These are phyloP conservation scores for Prunus davidiana DNA, from an alignment of 306 rosid species.

Conservation along the genomic window DNA sequence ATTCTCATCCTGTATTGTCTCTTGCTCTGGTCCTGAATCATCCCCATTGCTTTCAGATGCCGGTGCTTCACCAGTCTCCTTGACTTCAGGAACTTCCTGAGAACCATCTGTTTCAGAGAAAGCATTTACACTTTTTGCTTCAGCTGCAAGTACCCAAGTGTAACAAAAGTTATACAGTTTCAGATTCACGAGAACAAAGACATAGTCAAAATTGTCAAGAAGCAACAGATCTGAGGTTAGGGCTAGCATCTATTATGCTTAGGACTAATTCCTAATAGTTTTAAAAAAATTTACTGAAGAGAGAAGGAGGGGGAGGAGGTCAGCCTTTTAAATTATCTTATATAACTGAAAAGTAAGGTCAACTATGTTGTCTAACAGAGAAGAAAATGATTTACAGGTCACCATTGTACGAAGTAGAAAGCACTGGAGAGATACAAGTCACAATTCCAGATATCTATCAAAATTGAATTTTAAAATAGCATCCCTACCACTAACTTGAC, in stretches of 20 bases:
- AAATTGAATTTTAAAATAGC: background rate
- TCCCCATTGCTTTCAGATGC: conserved; percentile 43
- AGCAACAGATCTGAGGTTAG: background rate
- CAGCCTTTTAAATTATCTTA: background rate
- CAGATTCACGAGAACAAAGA: conserved; percentile 6
- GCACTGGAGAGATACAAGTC: background rate
- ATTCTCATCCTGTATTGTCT: conserved; percentile 38
- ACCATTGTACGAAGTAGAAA: background rate
- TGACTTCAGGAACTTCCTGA: conserved; percentile 58
- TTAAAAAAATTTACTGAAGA: no score
- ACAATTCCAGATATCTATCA: background rate
- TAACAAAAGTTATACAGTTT: conserved; percentile 24
- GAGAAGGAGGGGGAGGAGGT: no score
- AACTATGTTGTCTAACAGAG: background rate
- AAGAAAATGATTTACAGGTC: background rate
- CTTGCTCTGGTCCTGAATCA: conserved; percentile 57
- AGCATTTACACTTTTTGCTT: background rate
- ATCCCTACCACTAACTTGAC: background rate
- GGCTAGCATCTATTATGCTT: background rate
- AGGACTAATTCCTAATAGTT: background rate
- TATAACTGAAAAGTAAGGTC: background rate
- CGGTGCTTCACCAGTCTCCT: conserved; percentile 56
- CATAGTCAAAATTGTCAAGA: background rate
- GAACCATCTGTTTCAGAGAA: conserved; percentile 49
- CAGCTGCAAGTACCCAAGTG: conserved; percentile 13